Percentiles rank a stretch among this genome's conserved stretches.
Conservation (phyloP, 2,329 filamentous ascomycete genomes). For the Talaromyces sp. region DNA sequence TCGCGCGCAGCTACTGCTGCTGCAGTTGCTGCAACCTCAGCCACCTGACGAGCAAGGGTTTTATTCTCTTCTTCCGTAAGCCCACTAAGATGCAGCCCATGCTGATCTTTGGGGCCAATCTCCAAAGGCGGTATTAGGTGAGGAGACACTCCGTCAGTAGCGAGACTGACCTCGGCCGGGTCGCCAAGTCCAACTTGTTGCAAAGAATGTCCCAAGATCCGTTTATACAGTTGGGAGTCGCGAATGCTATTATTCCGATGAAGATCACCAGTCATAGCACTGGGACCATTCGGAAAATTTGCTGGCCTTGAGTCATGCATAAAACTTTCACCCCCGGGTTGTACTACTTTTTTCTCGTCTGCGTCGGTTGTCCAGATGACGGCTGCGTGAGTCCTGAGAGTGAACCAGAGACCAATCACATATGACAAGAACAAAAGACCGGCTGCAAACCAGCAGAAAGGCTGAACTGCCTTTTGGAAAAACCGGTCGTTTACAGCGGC, state of each 20-base stretch:
- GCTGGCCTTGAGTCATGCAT: slow-evolving; percentile 30
- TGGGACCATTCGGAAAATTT: slow-evolving; percentile 23
- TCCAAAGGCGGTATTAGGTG: slow-evolving; percentile 72
- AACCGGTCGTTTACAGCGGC: slow-evolving; percentile 82
- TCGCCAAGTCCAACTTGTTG: slow-evolving; percentile 67
- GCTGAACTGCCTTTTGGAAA: slow-evolving; percentile 82
- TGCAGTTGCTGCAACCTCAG: slow-evolving; percentile 88
- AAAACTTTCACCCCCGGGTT: slow-evolving; percentile 23
- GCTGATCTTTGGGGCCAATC: slow-evolving; percentile 35
- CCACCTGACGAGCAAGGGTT: slow-evolving; percentile 74
- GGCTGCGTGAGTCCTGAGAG: slow-evolving; percentile 87
- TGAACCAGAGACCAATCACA: slow-evolving; percentile 90
- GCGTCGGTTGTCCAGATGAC: slow-evolving; percentile 90
- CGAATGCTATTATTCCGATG: slow-evolving; percentile 66
- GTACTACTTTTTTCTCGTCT: slow-evolving; percentile 63
- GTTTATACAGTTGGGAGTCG: slow-evolving; percentile 84
- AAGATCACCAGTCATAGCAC: slow-evolving; percentile 27
- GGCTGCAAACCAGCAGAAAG: slow-evolving; percentile 87
- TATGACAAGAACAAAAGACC: slow-evolving; percentile 85
- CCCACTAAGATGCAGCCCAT: slow-evolving; percentile 45
- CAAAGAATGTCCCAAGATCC: slow-evolving; percentile 84
- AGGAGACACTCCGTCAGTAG: slow-evolving; percentile 41
- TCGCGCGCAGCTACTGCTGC: slow-evolving; percentile 82
- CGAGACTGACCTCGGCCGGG: slow-evolving; percentile 18
- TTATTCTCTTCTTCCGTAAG: slow-evolving; percentile 79